Evolutionary conservation across 2,329 filamentous ascomycete genomes (phyloP).

Genomic region (Colletotrichum lini): DNA sequence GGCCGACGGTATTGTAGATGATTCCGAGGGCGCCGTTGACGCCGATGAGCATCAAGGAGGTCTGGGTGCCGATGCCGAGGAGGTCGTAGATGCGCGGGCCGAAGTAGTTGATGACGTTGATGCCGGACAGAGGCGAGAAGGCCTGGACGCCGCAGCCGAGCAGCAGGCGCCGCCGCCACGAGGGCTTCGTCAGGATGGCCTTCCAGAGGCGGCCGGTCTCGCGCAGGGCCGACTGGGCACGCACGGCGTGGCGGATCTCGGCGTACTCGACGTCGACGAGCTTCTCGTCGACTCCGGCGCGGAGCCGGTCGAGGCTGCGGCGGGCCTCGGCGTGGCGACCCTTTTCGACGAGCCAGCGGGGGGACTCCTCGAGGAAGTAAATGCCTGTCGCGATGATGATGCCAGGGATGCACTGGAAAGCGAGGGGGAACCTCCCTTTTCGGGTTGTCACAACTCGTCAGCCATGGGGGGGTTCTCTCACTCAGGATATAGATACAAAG

Average conservation of each 20-base stretch:
- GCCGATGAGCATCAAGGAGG: conserved; percentile 65
- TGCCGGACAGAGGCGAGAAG: conserved; percentile 58
- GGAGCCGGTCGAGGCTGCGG: conserved; percentile 52
- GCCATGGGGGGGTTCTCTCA: not conserved
- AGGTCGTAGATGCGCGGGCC: conserved; percentile 57
- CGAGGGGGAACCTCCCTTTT: conserved; percentile 52
- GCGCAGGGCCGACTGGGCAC: conserved; percentile 48
- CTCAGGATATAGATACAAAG: conserved; percentile 15
- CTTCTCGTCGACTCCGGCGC: conserved; percentile 48
- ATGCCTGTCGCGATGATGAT: conserved; percentile 46
- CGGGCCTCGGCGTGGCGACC: conserved; percentile 53
- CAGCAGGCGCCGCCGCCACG: conserved; percentile 62
- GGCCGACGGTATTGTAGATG: conserved; percentile 62
- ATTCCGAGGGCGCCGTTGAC: conserved; percentile 65
- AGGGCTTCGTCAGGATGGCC: conserved; percentile 57
- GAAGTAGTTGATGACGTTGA: conserved; percentile 59
- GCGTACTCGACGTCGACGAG: conserved; percentile 57
- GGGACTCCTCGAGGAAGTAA: conserved; percentile 48
- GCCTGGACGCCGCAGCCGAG: conserved; percentile 64
- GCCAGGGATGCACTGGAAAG: conserved; percentile 49
- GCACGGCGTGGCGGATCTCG: conserved; percentile 57
- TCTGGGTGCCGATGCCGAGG: conserved; percentile 59
- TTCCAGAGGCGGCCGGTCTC: conserved; percentile 54
- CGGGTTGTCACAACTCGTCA: not conserved
- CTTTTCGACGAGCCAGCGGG: conserved; percentile 53